These are phyloP conservation scores for Dimocarpus longan DNA, from an alignment of 345 rosid species.

Conservation along the genomic window DNA sequence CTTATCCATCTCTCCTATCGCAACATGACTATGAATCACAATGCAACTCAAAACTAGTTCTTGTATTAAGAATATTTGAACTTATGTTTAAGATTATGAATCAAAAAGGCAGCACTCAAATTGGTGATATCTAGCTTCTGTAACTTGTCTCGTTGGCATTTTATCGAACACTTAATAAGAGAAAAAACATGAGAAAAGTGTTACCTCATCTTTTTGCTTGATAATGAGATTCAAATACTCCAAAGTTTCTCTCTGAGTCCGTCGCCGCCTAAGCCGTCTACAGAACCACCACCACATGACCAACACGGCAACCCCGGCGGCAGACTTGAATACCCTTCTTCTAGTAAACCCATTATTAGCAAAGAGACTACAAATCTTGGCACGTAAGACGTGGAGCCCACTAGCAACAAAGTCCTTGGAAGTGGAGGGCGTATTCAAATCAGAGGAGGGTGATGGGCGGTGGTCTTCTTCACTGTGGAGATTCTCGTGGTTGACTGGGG, in stretches of 20 bases:
- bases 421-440: background rate
- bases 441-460: background rate
- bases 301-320: conserved; percentile 27
- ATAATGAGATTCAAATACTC: conserved; percentile 31
- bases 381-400: conserved; percentile 30
- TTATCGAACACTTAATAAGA: conserved; percentile 19
- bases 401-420: background rate
- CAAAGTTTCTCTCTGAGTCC: conserved; percentile 21
- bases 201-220: conserved; percentile 54
- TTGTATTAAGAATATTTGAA: no score
- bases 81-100: no score
- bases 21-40: background rate
- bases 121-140: background rate
- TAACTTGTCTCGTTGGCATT: conserved; percentile 19
- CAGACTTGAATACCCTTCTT: conserved; percentile 18
- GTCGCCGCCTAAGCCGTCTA: conserved; percentile 32
- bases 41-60: background rate
- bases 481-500: conserved; percentile 58
- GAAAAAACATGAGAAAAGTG: background rate
- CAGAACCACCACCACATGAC: conserved; percentile 50
- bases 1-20: no score
- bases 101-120: no score
- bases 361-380: conserved; percentile 29
- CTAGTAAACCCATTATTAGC: background rate
- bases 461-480: conserved; percentile 29